Evolutionary conservation across 495 filamentous ascomycete species (phyloP).

Genomic region (Pseudomonodictys pantanalensis): DNA sequence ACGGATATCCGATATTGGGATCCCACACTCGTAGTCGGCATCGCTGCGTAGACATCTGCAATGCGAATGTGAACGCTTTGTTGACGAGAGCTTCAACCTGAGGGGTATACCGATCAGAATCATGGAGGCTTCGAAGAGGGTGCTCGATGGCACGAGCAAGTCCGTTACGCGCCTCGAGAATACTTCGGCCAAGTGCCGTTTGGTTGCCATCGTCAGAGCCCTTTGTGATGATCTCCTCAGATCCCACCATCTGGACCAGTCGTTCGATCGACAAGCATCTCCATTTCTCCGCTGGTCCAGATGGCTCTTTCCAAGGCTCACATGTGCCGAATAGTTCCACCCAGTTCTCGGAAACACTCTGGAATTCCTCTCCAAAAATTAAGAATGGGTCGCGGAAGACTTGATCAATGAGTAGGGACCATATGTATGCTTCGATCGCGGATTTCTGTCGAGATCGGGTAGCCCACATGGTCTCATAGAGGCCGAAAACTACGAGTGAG

Average conservation of each 20-base stretch:
- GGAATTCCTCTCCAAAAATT: neutral
- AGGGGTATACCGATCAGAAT: neutral
- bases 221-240: neutral
- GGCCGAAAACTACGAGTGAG: neutral
- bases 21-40: conserved; percentile 12
- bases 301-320: neutral
- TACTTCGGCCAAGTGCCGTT: neutral
- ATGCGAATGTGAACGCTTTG: conserved; percentile 5
- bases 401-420: conserved; percentile 13
- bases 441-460: neutral
- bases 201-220: no score
- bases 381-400: conserved; percentile 13
- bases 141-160: neutral
- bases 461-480: neutral
- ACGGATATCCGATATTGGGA: conserved; percentile 2
- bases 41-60: conserved; percentile 8
- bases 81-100: neutral
- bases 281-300: neutral
- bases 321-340: no score
- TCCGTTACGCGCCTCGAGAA: neutral
- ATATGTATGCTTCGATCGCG: conserved; percentile 11
- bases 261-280: neutral
- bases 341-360: neutral
- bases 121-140: neutral
- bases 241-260: neutral